Base-by-base conservation (phyloP, 345 rosid species). In the Ceriops tagal region DNA sequence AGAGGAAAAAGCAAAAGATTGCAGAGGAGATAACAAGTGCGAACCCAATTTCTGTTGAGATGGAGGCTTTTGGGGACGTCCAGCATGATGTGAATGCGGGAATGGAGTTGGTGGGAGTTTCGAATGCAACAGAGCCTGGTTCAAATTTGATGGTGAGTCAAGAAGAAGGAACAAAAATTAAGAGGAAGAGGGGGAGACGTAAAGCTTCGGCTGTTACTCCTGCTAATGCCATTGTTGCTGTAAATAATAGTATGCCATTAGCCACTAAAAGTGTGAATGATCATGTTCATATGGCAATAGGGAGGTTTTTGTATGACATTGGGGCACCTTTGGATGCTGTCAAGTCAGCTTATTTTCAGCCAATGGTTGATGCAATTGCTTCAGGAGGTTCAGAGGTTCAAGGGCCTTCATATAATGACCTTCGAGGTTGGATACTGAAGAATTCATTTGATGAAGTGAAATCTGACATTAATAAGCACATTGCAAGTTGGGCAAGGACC, bases 1-100 rank as follows among this genome's bases (percentile, higher is more conserved):
- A 86, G 84, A 83, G 85, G 78, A 90, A 86, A 81, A 91, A 90
- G 62, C 85, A 83, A 53, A 91, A 84, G 73, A 75, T 83, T 73
- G 75, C 81, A 1, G 86, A 86, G 61, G 77, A 86, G 79, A 58
- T 78, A 51, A 70, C 84, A 9, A 77, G 75, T 74, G 80, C 78
- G 77, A 77, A 75, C 62, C 86, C 71, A 46, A 72, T 79, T 78
- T 68, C 82, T 55, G 28, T 68, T 16, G 92, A 82, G 59, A 65
- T 26, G 1, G 86, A 70, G 49, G 49, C 8, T 69, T 70, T 22
- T 53, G 78, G 34, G 35, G 37, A 65, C 31, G 62, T 52, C 39
- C 58, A 32, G 0, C 13, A 15, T 22, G 89, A 82, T 68, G 67
- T 61, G 53, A 65, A 72, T 62, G 61, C 69, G 32, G 85, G 75